These are phyloP conservation scores for Halteria grandinella DNA, from an alignment of 73 alveolate species.

Conservation along the genomic window DNA sequence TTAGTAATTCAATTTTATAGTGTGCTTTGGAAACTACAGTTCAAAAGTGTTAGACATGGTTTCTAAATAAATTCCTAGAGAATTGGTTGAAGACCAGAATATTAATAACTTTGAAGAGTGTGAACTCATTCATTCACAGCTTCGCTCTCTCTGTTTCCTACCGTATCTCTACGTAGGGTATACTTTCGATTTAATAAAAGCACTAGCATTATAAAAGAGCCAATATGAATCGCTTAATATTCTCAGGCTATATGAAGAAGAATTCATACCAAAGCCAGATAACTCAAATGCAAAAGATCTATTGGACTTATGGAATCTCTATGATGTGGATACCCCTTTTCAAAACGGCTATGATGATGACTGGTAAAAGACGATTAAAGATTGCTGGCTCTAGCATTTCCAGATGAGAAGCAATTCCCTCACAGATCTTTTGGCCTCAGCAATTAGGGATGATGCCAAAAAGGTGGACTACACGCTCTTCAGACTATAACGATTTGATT, in stretches of 20 bases:
- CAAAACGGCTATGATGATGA: conserved; percentile 33
- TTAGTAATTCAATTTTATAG: not conserved
- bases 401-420: not conserved
- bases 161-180: not conserved
- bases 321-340: not conserved
- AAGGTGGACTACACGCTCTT: conserved; percentile 5
- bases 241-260: not conserved
- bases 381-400: conserved; percentile 26
- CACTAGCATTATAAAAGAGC: not conserved
- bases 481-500: not conserved
- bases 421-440: conserved; percentile 23
- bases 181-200: conserved; percentile 1
- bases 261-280: conserved; percentile 14
- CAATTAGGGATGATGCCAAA: conserved; percentile 15
- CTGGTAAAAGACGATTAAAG: conserved; percentile 24
- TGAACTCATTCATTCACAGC: not conserved
- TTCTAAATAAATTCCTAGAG: conserved; percentile 42
- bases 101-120: conserved; percentile 17
- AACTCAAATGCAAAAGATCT: too few species aligned
- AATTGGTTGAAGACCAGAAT: conserved; percentile 28
- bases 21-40: conserved; percentile 31
- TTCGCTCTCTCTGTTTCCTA: conserved; percentile 27
- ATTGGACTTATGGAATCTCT: conserved; percentile 9
- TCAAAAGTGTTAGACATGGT: conserved; percentile 11
- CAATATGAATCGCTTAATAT: not conserved